These are phyloP conservation scores for Penicillium sp. DNA, from an alignment of 2,329 filamentous ascomycete species.

Conservation along the genomic window DNA sequence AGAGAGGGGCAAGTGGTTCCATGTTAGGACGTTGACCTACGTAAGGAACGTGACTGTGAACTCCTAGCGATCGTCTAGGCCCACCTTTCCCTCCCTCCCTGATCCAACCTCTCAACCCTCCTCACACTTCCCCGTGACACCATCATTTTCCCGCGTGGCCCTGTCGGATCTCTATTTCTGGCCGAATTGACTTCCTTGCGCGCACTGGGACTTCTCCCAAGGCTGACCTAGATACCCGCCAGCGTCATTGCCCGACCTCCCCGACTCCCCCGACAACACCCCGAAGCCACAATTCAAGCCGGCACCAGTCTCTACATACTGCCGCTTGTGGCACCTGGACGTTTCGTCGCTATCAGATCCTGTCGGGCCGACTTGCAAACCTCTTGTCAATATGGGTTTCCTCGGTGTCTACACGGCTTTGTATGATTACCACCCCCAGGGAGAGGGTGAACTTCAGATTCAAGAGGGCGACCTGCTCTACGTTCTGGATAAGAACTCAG, in stretches of 20 bases:
- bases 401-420: constrained; percentile 85
- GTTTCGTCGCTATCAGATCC: constrained; percentile 1
- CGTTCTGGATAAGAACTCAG: constrained; percentile 75
- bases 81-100: constrained; percentile 26
- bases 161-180: background rate
- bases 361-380: background rate
- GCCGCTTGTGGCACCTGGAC: constrained; percentile 9
- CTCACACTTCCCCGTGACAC: constrained; percentile 5
- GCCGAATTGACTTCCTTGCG: constrained; percentile 9
- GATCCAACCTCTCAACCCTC: constrained; percentile 11
- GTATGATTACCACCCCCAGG: constrained; percentile 90
- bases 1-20: background rate
- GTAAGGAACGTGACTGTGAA: constrained; percentile 27
- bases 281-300: constrained; percentile 11
- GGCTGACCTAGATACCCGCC: constrained; percentile 22
- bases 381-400: constrained; percentile 70
- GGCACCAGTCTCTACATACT: constrained; percentile 6
- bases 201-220: constrained; percentile 17
- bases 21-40: constrained; percentile 3
- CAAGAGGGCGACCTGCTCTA: constrained; percentile 85
- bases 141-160: constrained; percentile 1
- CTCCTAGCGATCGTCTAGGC: constrained; percentile 24
- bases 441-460: constrained; percentile 81
- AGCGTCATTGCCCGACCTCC: constrained; percentile 14
- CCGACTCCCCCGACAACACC: constrained; percentile 11